These are phyloP conservation scores for Clonostachys rosea DNA, from an alignment of 2,329 filamentous ascomycete genomes.

Conservation along the genomic window DNA sequence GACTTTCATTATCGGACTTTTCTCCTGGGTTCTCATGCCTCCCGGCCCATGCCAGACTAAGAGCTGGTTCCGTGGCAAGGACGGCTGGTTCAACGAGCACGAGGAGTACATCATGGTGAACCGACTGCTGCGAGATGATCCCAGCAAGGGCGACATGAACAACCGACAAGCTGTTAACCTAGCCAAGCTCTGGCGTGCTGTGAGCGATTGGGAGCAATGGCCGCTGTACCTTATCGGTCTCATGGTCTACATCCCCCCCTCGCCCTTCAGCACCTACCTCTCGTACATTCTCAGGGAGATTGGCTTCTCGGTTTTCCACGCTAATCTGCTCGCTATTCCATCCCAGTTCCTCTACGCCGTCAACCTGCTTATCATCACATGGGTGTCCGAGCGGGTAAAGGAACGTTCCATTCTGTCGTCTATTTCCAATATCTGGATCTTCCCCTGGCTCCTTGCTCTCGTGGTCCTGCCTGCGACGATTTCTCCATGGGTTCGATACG, in stretches of 20 bases:
- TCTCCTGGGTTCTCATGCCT: constrained; percentile 39
- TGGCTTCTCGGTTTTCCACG: constrained; percentile 37
- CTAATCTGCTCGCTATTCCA: constrained; percentile 39
- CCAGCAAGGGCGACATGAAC: constrained; percentile 57
- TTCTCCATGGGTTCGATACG: constrained; percentile 20
- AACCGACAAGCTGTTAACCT: constrained; percentile 41
- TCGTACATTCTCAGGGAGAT: constrained; percentile 36
- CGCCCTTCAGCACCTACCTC: constrained; percentile 37
- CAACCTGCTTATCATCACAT: constrained; percentile 39
- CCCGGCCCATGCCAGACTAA: constrained; percentile 43
- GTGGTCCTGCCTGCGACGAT: constrained; percentile 24
- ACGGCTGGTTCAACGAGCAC: constrained; percentile 57
- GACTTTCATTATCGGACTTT: constrained; percentile 34
- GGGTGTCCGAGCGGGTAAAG: constrained; percentile 34
- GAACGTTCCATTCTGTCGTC: constrained; percentile 39
- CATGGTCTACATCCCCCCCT: constrained; percentile 34
- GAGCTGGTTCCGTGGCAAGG: constrained; percentile 50
- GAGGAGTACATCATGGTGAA: constrained; percentile 62
- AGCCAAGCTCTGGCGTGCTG: constrained; percentile 39
- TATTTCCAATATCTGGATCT: constrained; percentile 42
- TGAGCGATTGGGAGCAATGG: constrained; percentile 59
- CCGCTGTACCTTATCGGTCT: constrained; percentile 49
- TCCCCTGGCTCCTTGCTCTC: constrained; percentile 41
- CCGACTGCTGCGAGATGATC: constrained; percentile 54
- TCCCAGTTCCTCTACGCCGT: constrained; percentile 37